Evolutionary conservation across 2,329 filamentous ascomycete genomes (phyloP).

Genomic region (Cytospora leucostoma): DNA sequence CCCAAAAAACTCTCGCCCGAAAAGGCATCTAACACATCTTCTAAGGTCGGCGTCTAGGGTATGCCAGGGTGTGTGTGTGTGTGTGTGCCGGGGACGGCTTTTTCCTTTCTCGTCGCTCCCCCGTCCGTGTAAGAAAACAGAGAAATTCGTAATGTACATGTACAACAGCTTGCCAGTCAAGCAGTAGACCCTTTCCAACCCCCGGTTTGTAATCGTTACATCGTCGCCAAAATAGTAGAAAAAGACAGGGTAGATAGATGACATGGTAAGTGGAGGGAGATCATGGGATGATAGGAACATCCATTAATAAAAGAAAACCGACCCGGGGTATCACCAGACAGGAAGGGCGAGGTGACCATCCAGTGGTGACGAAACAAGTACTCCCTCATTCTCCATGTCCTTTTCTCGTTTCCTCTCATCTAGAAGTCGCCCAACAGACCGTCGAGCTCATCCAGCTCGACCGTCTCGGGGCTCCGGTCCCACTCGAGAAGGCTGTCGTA

Average conservation of each 20-base stretch:
- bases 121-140: not conserved
- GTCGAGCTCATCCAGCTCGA: slow-evolving; percentile 92
- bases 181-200: not conserved
- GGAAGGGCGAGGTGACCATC: slow-evolving; percentile 12
- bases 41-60: not conserved
- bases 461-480: slow-evolving; percentile 78
- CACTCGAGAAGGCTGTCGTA: slow-evolving; percentile 53
- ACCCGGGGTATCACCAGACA: not conserved
- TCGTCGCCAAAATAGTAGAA: not conserved
- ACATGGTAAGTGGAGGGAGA: not conserved
- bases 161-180: not conserved
- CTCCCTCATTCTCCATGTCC: not conserved
- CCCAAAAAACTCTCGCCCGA: not conserved
- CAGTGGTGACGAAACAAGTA: slow-evolving; percentile 11
- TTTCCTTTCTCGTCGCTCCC: not conserved
- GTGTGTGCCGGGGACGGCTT: not conserved
- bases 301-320: not conserved
- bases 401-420: not conserved
- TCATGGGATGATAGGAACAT: not conserved
- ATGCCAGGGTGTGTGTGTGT: too few species aligned
- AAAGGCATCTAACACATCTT: not conserved
- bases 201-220: slow-evolving; percentile 5
- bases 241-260: not conserved
- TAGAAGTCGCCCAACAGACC: slow-evolving; percentile 73
- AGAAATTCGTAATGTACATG: not conserved